Evolutionary conservation across 2,329 filamentous ascomycete species (phyloP).

Genomic region (Pseudogymnoascus sp.): DNA sequence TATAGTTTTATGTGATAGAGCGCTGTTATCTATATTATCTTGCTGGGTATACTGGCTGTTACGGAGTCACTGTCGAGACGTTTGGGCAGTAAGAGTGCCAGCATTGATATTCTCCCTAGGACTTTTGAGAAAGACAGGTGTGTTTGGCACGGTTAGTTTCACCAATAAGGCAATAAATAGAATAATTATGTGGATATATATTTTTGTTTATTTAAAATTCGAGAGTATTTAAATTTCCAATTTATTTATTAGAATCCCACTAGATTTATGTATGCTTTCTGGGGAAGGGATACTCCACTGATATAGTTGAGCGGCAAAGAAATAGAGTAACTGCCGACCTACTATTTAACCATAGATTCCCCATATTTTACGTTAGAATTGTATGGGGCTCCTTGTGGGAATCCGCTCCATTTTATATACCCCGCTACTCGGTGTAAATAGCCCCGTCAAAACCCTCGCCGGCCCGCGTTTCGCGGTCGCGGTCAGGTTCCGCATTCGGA

Average conservation of each 20-base stretch:
- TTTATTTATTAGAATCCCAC: background rate
- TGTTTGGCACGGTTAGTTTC: background rate
- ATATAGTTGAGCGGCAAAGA: background rate
- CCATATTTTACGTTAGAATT: background rate
- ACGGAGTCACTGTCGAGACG: background rate
- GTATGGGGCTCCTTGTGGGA: background rate
- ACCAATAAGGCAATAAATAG: too few species aligned
- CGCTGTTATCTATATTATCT: background rate
- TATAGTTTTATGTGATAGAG: background rate
- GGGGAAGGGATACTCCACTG: background rate
- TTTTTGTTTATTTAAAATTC: background rate
- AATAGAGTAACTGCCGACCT: background rate
- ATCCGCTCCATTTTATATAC: background rate
- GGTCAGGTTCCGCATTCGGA: background rate
- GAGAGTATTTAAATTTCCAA: background rate
- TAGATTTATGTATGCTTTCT: background rate
- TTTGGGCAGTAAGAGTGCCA: background rate
- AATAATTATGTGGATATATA: too few species aligned
- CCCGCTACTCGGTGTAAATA: conserved; percentile 4
- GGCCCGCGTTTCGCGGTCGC: background rate
- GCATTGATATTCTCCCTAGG: background rate
- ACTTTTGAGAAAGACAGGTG: background rate
- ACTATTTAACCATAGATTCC: background rate
- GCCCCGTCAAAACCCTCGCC: background rate
- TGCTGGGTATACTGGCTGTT: background rate